Conservation (phyloP, 345 rosid species). For the Gynandropsis gynandra region DNA sequence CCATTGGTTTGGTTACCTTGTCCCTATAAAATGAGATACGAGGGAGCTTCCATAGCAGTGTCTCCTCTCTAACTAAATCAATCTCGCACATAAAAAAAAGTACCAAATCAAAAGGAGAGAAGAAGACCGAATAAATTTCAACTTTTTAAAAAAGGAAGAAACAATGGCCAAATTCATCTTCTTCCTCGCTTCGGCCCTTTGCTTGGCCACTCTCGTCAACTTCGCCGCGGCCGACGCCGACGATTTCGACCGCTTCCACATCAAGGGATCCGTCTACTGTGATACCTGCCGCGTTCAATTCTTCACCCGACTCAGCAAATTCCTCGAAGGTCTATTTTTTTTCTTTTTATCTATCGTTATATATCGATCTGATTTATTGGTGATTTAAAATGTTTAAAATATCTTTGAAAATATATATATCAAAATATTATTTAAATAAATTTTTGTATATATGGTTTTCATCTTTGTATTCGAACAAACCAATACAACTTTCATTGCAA, state of each 20-base stretch:
- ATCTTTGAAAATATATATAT: too few relatives aligned
- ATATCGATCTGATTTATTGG: not conserved
- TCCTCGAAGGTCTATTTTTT: slow-evolving; percentile 28
- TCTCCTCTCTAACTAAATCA: too few relatives aligned
- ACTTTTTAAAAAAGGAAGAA: slow-evolving; percentile 9
- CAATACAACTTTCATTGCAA: too few relatives aligned
- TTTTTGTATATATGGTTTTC: too few relatives aligned
- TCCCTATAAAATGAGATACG: too few relatives aligned
- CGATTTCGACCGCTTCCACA: slow-evolving; percentile 27
- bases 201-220: slow-evolving; percentile 34
- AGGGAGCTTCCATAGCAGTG: too few relatives aligned
- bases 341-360: not conserved
- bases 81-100: not conserved
- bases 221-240: slow-evolving; percentile 23
- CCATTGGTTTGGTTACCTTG: too few relatives aligned
- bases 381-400: not conserved
- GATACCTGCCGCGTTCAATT: slow-evolving; percentile 63
- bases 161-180: slow-evolving; percentile 28
- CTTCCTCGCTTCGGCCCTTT: slow-evolving; percentile 38
- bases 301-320: slow-evolving; percentile 38
- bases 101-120: not conserved
- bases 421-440: too few relatives aligned
- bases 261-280: slow-evolving; percentile 50
- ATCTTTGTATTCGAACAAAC: too few relatives aligned
- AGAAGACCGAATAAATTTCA: slow-evolving; percentile 7